These are phyloP conservation scores for Fusarium vanettenii DNA, from an alignment of 2,329 filamentous ascomycete genomes.

Conservation along the genomic window DNA sequence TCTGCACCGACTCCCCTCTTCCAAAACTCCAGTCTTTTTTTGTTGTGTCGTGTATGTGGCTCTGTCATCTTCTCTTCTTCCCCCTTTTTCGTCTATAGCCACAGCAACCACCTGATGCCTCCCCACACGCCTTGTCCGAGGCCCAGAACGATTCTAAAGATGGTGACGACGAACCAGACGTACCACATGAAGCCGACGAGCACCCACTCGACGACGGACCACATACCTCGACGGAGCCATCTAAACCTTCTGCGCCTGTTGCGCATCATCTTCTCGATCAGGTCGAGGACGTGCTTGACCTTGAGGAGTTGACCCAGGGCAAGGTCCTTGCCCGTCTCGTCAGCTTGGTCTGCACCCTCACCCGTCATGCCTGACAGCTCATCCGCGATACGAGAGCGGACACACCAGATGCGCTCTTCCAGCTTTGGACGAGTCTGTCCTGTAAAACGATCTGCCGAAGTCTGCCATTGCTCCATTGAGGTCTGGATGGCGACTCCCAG, in stretches of 20 bases:
- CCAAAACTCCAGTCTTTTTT: background rate
- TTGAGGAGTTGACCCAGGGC: slow-evolving; percentile 81
- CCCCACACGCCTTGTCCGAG: slow-evolving; percentile 69
- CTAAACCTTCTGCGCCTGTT: slow-evolving; percentile 75
- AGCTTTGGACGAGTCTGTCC: slow-evolving; percentile 67
- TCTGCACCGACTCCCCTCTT: background rate
- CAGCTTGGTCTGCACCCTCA: slow-evolving; percentile 79
- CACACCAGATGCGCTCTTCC: slow-evolving; percentile 58
- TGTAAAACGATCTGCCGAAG: slow-evolving; percentile 69
- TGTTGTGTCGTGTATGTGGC: background rate
- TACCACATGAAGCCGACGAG: slow-evolving; percentile 94
- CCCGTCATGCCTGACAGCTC: slow-evolving; percentile 72
- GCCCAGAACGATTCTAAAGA: slow-evolving; percentile 74
- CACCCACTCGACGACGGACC: slow-evolving; percentile 87
- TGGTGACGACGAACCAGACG: slow-evolving; percentile 89
- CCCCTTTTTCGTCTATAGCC: slow-evolving; percentile 65
- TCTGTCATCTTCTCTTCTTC: slow-evolving; percentile 2
- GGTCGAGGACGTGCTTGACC: slow-evolving; percentile 83
- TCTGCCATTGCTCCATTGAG: slow-evolving; percentile 68
- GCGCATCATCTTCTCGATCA: slow-evolving; percentile 80
- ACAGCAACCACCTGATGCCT: slow-evolving; percentile 83
- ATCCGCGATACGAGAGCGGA: slow-evolving; percentile 61
- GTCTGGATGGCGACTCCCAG: slow-evolving; percentile 59
- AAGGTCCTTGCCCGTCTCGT: slow-evolving; percentile 80
- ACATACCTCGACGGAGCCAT: slow-evolving; percentile 81